These are phyloP conservation scores for Russula vinacea DNA, from an alignment of 768 basidiomycete genomes.

Conservation along the genomic window DNA sequence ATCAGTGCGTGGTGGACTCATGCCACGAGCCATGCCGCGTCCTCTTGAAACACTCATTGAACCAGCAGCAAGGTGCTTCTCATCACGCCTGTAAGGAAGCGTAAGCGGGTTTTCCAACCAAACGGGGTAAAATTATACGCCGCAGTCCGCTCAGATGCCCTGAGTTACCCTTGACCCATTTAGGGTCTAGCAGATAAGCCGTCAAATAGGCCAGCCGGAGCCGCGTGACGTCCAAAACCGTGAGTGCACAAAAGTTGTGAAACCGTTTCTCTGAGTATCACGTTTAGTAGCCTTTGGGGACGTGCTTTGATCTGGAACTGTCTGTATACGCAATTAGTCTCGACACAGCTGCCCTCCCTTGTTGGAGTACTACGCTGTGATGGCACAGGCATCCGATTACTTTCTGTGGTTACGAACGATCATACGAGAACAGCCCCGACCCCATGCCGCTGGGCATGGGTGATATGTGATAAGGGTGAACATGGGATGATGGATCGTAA, in stretches of 20 bases:
- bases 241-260: conserved; percentile 41
- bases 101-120: neutral
- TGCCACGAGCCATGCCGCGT: too few species aligned
- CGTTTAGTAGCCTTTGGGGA: too few species aligned
- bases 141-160: neutral
- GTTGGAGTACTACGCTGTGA: conserved; percentile 25
- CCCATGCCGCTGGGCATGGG: too few species aligned
- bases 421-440: neutral
- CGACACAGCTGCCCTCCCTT: too few species aligned
- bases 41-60: too few species aligned
- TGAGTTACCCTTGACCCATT: neutral
- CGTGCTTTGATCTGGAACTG: too few species aligned
- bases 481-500: conserved; percentile 56
- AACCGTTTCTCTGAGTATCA: conserved; percentile 2
- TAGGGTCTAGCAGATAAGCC: neutral
- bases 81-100: neutral
- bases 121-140: neutral
- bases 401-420: conserved; percentile 14
- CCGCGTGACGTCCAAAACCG: too few species aligned
- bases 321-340: too few species aligned
- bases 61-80: too few species aligned
- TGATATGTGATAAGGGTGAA: conserved; percentile 71
- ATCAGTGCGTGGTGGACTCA: too few species aligned
- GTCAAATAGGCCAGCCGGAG: too few species aligned
- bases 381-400: conserved; percentile 14